These are phyloP conservation scores for Begonia fuchsioides DNA, from an alignment of 306 rosid species.

Conservation along the genomic window DNA sequence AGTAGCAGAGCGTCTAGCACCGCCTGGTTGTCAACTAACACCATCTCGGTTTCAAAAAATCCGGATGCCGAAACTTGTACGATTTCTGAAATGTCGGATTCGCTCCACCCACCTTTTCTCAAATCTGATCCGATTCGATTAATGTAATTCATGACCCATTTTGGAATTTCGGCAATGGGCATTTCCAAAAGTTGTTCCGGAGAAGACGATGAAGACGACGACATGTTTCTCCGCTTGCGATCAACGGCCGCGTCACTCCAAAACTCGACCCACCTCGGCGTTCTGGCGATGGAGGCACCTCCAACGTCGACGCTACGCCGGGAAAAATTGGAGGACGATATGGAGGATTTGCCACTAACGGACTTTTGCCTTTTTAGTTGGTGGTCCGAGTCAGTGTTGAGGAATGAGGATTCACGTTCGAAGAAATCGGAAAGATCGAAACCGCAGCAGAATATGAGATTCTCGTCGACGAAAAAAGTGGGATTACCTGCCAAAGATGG, in stretches of 20 bases:
- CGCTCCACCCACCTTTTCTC: conserved; percentile 79
- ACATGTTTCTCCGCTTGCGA: conserved; percentile 53
- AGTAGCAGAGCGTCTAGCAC: conserved; percentile 67
- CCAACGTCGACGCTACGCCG: conserved; percentile 66
- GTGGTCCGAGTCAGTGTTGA: conserved; percentile 40
- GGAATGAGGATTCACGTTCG: conserved; percentile 57
- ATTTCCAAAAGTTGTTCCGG: conserved; percentile 65
- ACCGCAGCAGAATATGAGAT: conserved; percentile 80
- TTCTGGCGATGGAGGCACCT: conserved; percentile 35
- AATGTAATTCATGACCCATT: conserved; percentile 78
- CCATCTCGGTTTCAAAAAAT: conserved; percentile 65
- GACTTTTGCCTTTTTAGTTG: conserved; percentile 57
- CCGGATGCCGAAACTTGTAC: conserved; percentile 66
- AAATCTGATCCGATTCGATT: conserved; percentile 61
- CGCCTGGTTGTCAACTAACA: conserved; percentile 73
- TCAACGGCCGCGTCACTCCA: conserved; percentile 90
- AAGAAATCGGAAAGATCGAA: conserved; percentile 86
- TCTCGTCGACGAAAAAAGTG: conserved; percentile 80
- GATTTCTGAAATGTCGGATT: conserved; percentile 68
- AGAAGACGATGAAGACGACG: conserved; percentile 35
- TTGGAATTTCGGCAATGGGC: conserved; percentile 34
- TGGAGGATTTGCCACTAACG: conserved; percentile 64
- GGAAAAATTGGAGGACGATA: conserved; percentile 40
- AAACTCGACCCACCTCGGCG: conserved; percentile 97
- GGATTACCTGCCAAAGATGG: conserved; percentile 92